phyloP scores from a whole-genome alignment of 176 grass and related monocot species.

The Saccharum officinarum region DNA sequence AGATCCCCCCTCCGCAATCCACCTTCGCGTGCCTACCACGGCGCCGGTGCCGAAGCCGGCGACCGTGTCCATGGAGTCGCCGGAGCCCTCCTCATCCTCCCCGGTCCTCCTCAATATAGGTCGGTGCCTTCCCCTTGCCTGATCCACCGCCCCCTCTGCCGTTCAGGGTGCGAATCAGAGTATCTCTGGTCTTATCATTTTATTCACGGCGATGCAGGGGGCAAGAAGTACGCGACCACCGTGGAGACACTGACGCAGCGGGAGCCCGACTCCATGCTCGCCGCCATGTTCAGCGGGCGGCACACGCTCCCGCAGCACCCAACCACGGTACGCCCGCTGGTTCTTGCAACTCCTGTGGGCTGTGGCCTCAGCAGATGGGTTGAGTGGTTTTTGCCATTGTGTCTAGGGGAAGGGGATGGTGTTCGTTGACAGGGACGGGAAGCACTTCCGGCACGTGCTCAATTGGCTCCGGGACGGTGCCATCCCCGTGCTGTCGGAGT shows the following conservation, averaged over 20 bases:
- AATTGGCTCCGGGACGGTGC: conserved; percentile 88
- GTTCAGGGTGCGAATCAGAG: not conserved
- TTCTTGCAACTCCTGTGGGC: not conserved
- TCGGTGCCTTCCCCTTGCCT: conserved; percentile 21
- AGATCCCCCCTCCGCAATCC: not conserved
- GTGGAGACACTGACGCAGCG: conserved; percentile 85
- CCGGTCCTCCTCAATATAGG: conserved; percentile 72
- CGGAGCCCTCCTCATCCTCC: conserved; percentile 40
- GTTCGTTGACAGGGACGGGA: conserved; percentile 92
- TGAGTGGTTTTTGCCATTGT: conserved; percentile 5
- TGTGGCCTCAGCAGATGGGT: conserved; percentile 1
- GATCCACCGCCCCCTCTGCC: not conserved
- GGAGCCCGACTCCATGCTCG: conserved; percentile 88
- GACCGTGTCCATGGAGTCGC: conserved; percentile 35
- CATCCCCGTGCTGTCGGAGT: conserved; percentile 57
- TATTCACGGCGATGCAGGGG: conserved; percentile 47
- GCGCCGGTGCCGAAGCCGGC: conserved; percentile 20
- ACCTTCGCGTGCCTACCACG: not conserved
- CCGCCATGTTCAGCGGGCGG: conserved; percentile 92
- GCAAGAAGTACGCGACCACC: conserved; percentile 78
- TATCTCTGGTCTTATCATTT: not conserved
- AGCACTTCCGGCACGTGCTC: conserved; percentile 87
- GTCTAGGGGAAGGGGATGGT: conserved; percentile 87
- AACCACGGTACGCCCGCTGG: conserved; percentile 40
- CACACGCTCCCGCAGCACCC: conserved; percentile 59